Evolutionary conservation across 129 eudicot species (phyloP).

Genomic region (Saussurea involucrata): DNA sequence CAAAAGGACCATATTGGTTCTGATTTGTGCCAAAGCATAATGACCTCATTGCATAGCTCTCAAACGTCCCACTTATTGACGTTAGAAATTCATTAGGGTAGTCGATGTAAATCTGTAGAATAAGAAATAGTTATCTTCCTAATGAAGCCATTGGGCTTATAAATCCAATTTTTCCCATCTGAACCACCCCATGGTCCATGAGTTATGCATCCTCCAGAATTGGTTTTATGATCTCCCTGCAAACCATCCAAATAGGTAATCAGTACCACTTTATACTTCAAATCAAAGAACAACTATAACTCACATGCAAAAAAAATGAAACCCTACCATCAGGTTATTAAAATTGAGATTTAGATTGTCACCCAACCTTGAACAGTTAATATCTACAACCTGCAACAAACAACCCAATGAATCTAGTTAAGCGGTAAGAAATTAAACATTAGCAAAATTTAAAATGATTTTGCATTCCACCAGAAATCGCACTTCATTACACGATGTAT

Average conservation of each 20-base stretch:
- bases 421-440: too few species aligned
- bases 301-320: too few species aligned
- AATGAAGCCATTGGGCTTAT: not conserved
- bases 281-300: too few species aligned
- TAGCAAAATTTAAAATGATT: too few species aligned
- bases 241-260: not conserved
- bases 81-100: constrained; percentile 19
- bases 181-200: constrained; percentile 10
- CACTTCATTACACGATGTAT: too few species aligned
- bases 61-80: constrained; percentile 15
- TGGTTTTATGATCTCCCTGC: too few species aligned
- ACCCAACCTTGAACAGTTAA: too few species aligned
- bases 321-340: too few species aligned
- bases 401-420: too few species aligned
- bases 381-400: too few species aligned
- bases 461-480: too few species aligned
- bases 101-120: constrained; percentile 12
- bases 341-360: too few species aligned
- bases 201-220: not conserved
- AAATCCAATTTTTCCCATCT: not conserved
- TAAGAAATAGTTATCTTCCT: not conserved
- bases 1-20: constrained; percentile 31
- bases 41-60: not conserved
- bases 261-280: not conserved
- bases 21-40: constrained; percentile 21